Conservation (phyloP, 805 yeast genomes). For the Alloascoidea africana region DNA sequence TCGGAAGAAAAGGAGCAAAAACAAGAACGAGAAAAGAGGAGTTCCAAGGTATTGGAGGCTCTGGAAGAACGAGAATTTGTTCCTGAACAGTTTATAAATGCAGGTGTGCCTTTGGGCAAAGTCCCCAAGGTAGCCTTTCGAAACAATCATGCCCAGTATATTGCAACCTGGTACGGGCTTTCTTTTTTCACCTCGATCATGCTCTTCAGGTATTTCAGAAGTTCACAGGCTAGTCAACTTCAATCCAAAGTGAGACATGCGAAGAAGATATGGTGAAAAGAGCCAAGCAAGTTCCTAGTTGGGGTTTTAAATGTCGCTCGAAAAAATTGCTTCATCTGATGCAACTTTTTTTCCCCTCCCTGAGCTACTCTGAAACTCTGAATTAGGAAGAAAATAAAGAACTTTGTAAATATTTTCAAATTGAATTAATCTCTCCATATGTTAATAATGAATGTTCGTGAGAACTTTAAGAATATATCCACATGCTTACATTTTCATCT, state of each 20-base stretch:
- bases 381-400: no score
- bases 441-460: no score
- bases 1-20: not conserved
- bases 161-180: constrained; percentile 91
- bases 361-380: no score
- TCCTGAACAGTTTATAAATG: constrained; percentile 44
- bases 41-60: constrained; percentile 6
- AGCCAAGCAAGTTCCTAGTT: no score
- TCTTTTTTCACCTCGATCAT: constrained; percentile 58
- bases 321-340: no score
- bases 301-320: no score
- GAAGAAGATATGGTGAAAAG: constrained; percentile 1
- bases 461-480: no score
- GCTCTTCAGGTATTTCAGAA: constrained; percentile 36
- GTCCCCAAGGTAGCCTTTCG: constrained; percentile 66
- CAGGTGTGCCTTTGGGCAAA: constrained; percentile 87
- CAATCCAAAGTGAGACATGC: not conserved
- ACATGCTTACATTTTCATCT: no score
- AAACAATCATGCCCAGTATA: constrained; percentile 83
- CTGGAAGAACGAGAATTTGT: constrained; percentile 26
- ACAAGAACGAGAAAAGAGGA: no score
- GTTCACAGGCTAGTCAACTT: not conserved
- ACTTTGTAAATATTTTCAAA: no score
- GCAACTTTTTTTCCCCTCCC: no score
- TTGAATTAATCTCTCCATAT: no score